phyloP scores from a whole-genome alignment of 208 protist genomes.

The Leishmania mexicana region DNA sequence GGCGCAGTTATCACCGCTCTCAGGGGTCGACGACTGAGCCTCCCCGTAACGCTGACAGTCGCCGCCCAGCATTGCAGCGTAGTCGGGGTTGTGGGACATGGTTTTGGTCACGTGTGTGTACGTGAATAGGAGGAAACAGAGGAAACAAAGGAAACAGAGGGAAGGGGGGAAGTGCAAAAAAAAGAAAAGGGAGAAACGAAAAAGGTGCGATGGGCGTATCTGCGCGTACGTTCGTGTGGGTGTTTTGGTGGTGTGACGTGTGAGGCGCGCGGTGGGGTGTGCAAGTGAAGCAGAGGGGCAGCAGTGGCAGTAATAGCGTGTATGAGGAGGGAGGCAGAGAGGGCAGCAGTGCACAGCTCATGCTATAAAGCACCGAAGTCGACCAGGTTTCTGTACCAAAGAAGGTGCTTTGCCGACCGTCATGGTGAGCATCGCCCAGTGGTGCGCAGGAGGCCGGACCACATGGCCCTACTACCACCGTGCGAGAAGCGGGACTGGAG shows the following conservation, averaged over 20 bases:
- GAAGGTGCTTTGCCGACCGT: not conserved
- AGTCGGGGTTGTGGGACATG: not conserved
- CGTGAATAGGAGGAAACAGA: not conserved
- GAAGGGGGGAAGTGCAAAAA: not conserved
- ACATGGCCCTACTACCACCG: not conserved
- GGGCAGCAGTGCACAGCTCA: not conserved
- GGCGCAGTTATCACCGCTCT: not conserved
- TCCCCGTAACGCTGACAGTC: not conserved
- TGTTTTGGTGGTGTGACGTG: not conserved
- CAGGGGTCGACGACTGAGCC: not conserved
- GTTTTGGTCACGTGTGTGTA: not conserved
- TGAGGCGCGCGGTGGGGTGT: not conserved
- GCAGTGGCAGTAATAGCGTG: not conserved
- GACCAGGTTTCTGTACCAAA: not conserved
- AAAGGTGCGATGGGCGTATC: not conserved
- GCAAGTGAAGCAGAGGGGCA: not conserved
- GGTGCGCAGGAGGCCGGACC: not conserved
- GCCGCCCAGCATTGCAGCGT: not conserved
- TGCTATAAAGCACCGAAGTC: not conserved
- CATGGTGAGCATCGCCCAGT: not conserved
- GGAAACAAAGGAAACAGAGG: not conserved
- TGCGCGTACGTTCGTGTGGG: not conserved
- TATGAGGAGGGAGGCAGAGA: not conserved
- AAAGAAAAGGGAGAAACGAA: not conserved
- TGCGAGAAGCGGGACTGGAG: not conserved